Conservation (phyloP, 1,284 basidiomycete species). For the Ustilago cynodontis region DNA sequence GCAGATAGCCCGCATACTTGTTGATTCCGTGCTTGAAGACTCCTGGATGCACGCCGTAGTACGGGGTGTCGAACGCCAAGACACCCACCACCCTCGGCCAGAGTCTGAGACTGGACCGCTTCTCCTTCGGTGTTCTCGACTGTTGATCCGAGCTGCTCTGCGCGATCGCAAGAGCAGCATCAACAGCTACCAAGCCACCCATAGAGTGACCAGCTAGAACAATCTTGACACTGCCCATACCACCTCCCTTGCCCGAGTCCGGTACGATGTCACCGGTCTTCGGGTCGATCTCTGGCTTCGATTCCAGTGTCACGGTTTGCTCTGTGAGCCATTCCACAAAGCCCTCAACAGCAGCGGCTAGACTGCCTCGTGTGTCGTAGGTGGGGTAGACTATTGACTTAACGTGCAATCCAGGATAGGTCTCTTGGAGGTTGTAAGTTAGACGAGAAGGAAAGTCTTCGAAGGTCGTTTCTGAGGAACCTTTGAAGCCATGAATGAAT, state of each 20-base stretch:
- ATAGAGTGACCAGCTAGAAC: slow-evolving; percentile 87
- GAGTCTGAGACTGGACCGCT: slow-evolving; percentile 73
- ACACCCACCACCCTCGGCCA: slow-evolving; percentile 87
- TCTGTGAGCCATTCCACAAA: slow-evolving; percentile 67
- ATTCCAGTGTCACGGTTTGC: slow-evolving; percentile 87
- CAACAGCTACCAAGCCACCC: slow-evolving; percentile 78
- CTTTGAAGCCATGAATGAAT: slow-evolving; percentile 74
- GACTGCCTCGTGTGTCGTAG: slow-evolving; percentile 79
- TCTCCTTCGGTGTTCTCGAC: slow-evolving; percentile 4
- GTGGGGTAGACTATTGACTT: slow-evolving; percentile 86
- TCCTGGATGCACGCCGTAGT: slow-evolving; percentile 77
- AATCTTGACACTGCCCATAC: slow-evolving; percentile 73
- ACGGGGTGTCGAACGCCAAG: slow-evolving; percentile 86
- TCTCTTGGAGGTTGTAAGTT: slow-evolving; percentile 77
- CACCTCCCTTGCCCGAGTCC: slow-evolving; percentile 49
- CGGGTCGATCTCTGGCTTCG: slow-evolving; percentile 64
- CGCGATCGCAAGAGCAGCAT: slow-evolving; percentile 75
- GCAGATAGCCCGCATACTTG: slow-evolving; percentile 81
- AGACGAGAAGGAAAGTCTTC: slow-evolving; percentile 81
- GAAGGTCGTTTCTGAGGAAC: slow-evolving; percentile 80
- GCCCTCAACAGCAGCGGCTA: slow-evolving; percentile 52
- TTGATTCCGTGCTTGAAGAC: slow-evolving; percentile 87
- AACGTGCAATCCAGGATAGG: slow-evolving; percentile 74
- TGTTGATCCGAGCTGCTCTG: slow-evolving; percentile 29
- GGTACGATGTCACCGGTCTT: slow-evolving; percentile 34